Evolutionary conservation across 805 yeast genomes (phyloP), one percentile per base, ranked within the genome.

Genomic region (Saturnispora hagleri): DNA sequence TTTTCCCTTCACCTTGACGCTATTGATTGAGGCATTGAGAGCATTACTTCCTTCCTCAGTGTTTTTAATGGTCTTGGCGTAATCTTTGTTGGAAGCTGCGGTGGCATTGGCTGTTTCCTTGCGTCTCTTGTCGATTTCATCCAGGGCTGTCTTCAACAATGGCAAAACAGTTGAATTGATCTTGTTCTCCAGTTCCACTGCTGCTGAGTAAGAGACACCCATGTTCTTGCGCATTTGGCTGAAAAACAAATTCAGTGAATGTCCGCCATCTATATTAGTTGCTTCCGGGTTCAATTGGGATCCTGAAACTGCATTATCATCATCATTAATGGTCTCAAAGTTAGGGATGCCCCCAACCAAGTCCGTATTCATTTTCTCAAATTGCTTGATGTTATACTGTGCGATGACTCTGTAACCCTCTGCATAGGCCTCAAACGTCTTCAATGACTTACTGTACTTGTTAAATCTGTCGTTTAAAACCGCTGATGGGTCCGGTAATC

Each of bases 51-150:
- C 68, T 45, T 71, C 70, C 9, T 68, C 50, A 18, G 71, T 65
- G n/a, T 58, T 50, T 31, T 62, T 63, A 41, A 67, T 64, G 15
- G 71, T 60, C n/a, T 61, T 62, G 55, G 68, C 72, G 33, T 76
- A 58, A 17, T 67, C 70, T 57, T 69, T 72, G 53, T 66, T 66
- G 4, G 75, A 70, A 57, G 71, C 70, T 28, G 62, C 47, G 8
- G 73, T 69, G 27, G 63, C 60, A 18, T 56, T 53, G 35, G 59
- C 55, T 54, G 76, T 69, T 20, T 70, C 70, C 60, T 73, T 74
- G 62, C 67, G 67, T 60, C 73, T 77, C 55, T 70, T 62, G 24
- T 66, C 67, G 44, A 78, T 59, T 50, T 75, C 78, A 9, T 61
- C 62, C 28, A 60, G 57, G 17, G 74, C 60, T 26, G 68, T 65